Evolutionary conservation across 2,329 filamentous ascomycete genomes (phyloP), one percentile per base, ranked within the genome.

Genomic region (Aureobasidium vineae): DNA sequence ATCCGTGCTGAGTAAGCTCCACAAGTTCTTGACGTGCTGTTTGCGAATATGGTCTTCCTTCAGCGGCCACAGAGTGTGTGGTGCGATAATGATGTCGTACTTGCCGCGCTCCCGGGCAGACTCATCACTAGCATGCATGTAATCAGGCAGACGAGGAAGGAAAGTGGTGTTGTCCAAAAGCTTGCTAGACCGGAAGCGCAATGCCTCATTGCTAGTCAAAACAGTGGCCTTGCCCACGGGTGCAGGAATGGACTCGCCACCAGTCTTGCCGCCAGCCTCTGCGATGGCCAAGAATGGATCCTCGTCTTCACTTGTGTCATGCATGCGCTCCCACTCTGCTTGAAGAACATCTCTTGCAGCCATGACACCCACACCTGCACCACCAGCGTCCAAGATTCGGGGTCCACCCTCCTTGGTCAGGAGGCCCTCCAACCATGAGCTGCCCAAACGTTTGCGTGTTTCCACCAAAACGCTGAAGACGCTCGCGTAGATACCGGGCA

Each of bases 91-190:
- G 5, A 99, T 79, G 74, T 99, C 95, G 75, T 86, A 85, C 78
- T 98, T 97, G 68, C 72, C 80, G 71, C 70, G 72, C 47, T 71
- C 66, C 63, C 66, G 65, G 11, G 70, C 69, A 13, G 67, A 66
- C 40, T 79, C 85, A 67, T 88, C 81, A 26, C 84, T 81, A 1
- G 86, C 84, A 74, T 89, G 88, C 31, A 92, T 78, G 70, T 94
- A 92, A 73, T 98, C 92, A 0, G 95, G 95, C n/a, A 98, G 80
- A 4, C 93, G 88, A 8, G 94, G 93, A 8, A 99, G 83, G 74
- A 99, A 97, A 0, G 90, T 96, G 0, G 95, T 98, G 75, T 97
- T 89, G 43, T 96, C 85, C 15, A 99, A 80, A 69, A 98, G 85
- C 21, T 81, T 82, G 70, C 92, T 91, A 28, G 92, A 83, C 38